Evolutionary conservation across 2,329 filamentous ascomycete genomes (phyloP), one percentile per base, ranked within the genome.

Genomic region (Ploettnerulaceae sp.): DNA sequence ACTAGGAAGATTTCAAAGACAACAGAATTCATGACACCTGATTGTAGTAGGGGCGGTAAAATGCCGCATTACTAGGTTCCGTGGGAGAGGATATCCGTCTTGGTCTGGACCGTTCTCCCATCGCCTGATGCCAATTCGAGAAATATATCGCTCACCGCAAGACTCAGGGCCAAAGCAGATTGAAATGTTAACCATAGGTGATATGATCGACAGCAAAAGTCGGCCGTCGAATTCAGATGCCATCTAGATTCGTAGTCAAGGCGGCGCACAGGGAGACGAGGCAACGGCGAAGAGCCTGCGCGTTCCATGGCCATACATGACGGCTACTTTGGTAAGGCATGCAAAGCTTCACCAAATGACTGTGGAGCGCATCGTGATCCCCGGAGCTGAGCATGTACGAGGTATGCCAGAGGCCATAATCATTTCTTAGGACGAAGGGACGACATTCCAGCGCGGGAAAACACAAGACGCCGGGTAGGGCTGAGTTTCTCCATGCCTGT

Each of bases 381-480:
- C 33, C 38, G 39, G 28, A 42, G 39, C 21, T 34, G 39, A 42
- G n/a, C 29, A 8, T 26, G 20, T 20, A n/a, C n/a, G n/a, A n/a
- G n/a, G n/a, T n/a, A n/a, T n/a, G n/a, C 25, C 15, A 29, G 15
- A 31, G 25, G n/a, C n/a, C n/a, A n/a, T n/a, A n/a, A 40, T 26
- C 25, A 18, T 22, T 40, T 40, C 37, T 28, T 40, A 26, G 39
- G 29, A 25, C 39, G 7, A 8, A 20, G 31, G 15, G 39, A 33
- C 24, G 39, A 34, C 25, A 26, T 21, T 29, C 29, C 38, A 28
- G 4, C 14, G 38, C 38, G 38, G 35, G 37, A 36, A 29, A 24
- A 40, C 31, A 20, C n/a, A 43, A 20, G 34, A 42, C 26, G 41
- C 51, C 55, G 55, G 55, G 55, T 57, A 57, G 53, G 55, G 55